Conservation (phyloP, 78 protist genomes). For the Chrysochromulina tobinii region DNA sequence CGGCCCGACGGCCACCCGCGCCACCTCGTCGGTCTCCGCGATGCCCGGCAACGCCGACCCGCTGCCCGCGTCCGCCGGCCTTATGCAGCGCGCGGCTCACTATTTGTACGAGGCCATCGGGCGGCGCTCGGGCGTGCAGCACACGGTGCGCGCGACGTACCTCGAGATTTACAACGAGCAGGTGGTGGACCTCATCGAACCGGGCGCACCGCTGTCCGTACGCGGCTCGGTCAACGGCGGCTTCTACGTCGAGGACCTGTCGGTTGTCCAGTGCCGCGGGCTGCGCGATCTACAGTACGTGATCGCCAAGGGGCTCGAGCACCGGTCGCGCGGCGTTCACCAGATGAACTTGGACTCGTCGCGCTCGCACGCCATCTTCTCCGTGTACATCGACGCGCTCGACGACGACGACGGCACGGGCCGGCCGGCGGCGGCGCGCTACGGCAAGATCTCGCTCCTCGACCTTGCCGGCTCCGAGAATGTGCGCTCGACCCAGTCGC, state of each 20-base stretch:
- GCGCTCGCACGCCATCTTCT: conserved; percentile 2
- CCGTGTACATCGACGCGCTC: not conserved
- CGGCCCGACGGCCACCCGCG: not conserved
- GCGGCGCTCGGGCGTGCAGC: not conserved
- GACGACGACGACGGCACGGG: not conserved
- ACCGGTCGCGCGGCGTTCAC: not conserved
- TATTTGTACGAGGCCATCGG: not conserved
- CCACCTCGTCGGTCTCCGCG: not conserved
- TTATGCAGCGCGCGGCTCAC: not conserved
- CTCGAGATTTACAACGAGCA: conserved; percentile 49
- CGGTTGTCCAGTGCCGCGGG: conserved; percentile 23
- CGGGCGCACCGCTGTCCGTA: not conserved
- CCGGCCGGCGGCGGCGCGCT: not conserved
- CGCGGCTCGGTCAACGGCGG: not conserved
- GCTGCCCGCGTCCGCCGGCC: not conserved
- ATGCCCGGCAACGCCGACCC: no score
- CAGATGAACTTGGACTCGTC: not conserved
- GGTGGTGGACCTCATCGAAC: conserved; percentile 9
- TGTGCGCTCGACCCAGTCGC: not conserved
- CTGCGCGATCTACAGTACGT: not conserved
- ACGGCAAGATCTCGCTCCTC: not conserved
- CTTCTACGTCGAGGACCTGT: conserved; percentile 5
- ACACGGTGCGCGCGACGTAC: conserved; percentile 17
- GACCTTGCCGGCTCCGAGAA: not conserved
- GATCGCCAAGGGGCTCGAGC: not conserved